A percentile compares a stretch with the other conserved stretches of the same genome.
phyloP scores from a whole-genome alignment of 1,139 yeast species.

The Yamadazyma siamensis region DNA sequence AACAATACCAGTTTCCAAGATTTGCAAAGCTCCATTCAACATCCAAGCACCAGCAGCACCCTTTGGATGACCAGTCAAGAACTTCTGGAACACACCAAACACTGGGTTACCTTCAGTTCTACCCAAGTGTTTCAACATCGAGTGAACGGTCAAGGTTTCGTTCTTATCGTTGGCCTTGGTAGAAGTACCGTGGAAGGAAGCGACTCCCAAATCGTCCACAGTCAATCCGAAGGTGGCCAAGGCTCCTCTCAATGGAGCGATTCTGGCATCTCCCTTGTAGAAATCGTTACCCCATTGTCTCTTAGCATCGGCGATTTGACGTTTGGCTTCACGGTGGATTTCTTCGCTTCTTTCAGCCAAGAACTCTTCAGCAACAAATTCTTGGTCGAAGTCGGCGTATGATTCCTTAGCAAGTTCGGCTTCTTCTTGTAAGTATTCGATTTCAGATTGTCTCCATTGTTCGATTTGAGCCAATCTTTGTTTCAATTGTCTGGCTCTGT shows the following conservation, averaged over 20 bases:
- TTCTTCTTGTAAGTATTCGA: conserved; percentile 49
- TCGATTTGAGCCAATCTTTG: conserved; percentile 76
- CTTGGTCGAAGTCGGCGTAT: conserved; percentile 39
- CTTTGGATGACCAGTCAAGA: conserved; percentile 99
- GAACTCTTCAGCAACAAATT: conserved; percentile 52
- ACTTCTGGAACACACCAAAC: conserved; percentile 97
- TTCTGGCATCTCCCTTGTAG: conserved; percentile 86
- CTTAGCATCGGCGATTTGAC: conserved; percentile 87
- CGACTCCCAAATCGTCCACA: conserved; percentile 91
- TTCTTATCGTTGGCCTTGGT: conserved; percentile 98
- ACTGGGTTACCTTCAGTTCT: conserved; percentile 98
- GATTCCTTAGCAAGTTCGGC: conserved; percentile 64
- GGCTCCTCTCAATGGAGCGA: conserved; percentile 96
- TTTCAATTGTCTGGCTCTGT: conserved; percentile 89
- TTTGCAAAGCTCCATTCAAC: conserved; percentile 97
- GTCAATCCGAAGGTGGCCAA: conserved; percentile 91
- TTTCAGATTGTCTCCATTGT: conserved; percentile 82
- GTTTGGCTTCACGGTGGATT: conserved; percentile 77
- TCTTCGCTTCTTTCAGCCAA: conserved; percentile 84
- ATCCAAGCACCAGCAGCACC: conserved; percentile 99
- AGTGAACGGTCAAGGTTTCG: conserved; percentile 86
- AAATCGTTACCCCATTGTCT: conserved; percentile 95
- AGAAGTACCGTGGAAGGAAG: conserved; percentile 99
- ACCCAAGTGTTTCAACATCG: conserved; percentile 93
- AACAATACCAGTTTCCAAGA: conserved; percentile 85